Evolutionary conservation across 306 rosid genomes (phyloP).

Genomic region (Canavalia ensiformis): DNA sequence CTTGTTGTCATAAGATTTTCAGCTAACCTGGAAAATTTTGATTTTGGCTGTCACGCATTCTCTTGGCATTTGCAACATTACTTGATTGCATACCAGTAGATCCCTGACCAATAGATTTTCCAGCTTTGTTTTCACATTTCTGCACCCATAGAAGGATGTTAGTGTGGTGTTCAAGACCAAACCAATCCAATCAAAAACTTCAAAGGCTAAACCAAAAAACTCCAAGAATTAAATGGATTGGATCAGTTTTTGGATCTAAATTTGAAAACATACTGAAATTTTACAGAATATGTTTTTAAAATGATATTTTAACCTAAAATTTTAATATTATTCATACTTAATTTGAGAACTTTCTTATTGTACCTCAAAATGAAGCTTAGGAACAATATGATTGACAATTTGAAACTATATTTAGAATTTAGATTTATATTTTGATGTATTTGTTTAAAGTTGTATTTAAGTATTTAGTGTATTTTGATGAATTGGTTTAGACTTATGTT

Average conservation of each 20-base stretch:
- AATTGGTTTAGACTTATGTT: not conserved
- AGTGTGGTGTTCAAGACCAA: slow-evolving; percentile 5
- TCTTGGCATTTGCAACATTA: slow-evolving; percentile 62
- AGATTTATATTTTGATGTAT: not conserved
- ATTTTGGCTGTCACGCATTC: slow-evolving; percentile 64
- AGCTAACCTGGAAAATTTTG: slow-evolving; percentile 75
- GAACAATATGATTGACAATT: not conserved
- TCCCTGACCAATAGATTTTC: slow-evolving; percentile 54
- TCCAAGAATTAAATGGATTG: not conserved
- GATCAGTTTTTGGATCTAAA: not conserved
- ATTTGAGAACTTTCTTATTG: not conserved
- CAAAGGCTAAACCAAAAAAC: not conserved
- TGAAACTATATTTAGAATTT: slow-evolving; percentile 1
- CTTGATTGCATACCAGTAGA: slow-evolving; percentile 60
- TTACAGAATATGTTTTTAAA: not conserved
- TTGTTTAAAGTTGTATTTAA: not conserved
- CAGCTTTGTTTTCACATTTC: slow-evolving; percentile 60
- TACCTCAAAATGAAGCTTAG: not conserved
- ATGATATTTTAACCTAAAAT: not conserved
- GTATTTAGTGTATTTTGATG: not conserved
- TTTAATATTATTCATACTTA: slow-evolving; percentile 5
- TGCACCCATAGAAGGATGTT: slow-evolving; percentile 53
- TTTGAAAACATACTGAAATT: not conserved
- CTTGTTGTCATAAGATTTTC: slow-evolving; percentile 40
- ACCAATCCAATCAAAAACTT: slow-evolving; percentile 15